Base-by-base conservation (phyloP, 106 monocot genomes). In the Iris macrosiphon region DNA sequence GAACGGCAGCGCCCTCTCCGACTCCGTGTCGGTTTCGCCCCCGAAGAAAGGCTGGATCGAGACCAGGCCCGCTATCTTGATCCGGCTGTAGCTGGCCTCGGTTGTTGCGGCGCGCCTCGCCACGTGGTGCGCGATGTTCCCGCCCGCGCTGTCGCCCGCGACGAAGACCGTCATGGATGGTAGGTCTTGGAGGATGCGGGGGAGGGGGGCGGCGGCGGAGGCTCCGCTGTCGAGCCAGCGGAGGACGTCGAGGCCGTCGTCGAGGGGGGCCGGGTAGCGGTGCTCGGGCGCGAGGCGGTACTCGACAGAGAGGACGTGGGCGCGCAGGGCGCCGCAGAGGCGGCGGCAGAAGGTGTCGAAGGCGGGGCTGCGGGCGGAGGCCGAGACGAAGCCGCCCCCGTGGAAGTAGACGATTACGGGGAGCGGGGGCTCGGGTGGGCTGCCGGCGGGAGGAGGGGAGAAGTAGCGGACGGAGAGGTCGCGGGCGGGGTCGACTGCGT, bases 121-220 rank as follows among this genome's bases (percentile, higher is more conserved):
- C 22, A 69, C 69, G 49, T 73, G 69, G 69, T 73, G 73, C 6
- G 49, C 69, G 27, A 79, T 69, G 69, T 74, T 79, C 1, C 47
- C 79, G 43, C 79, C 73, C 49, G 73, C 69, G 53, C 73, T 79
- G 47, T 79, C 79, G 45, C 79, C 79, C 39, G 52, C 63, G 8
- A 79, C 17, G 63, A 79, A 73, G 52, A 48, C 16, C 37, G 5
- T 37, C 37, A 7, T 12, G 15, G 52, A n/a, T 4, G 28, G 16
- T 8, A 29, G 31, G 12, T 31, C 28, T 12, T 37, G 40, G 31
- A 19, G 29, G 23, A 40, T 40, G 4, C 55, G 58, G 33, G 68
- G 56, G 14, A 34, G 58, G 13, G 9, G 6, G 41, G 12, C 42
- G 42, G 4, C n/a, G 49, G 28, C 22, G 20, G 37, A 33, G 23